Percentiles rank a stretch among this genome's conserved stretches.
Conservation (phyloP, 2,329 filamentous ascomycete species). For the Colletotrichum kahawae region DNA sequence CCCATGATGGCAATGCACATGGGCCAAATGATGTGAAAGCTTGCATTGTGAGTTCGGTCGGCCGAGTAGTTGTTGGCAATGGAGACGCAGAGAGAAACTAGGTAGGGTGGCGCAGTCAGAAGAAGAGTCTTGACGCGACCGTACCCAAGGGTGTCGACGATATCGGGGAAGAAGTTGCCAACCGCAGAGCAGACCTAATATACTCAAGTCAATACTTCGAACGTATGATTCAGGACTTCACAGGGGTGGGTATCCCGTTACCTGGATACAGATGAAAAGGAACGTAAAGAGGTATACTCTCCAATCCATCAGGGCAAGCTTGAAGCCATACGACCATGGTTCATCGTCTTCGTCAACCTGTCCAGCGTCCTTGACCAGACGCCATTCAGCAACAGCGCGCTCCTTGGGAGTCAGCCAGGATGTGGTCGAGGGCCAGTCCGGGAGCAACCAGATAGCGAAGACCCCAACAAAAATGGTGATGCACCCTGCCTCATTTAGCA, state of each 20-base stretch:
- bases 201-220: neutral
- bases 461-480: constrained; percentile 44
- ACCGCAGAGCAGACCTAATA: constrained; percentile 53
- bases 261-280: neutral
- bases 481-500: neutral
- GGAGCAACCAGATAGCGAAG: constrained; percentile 41
- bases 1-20: neutral
- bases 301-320: constrained; percentile 57
- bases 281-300: constrained; percentile 31
- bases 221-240: neutral
- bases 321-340: constrained; percentile 44
- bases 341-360: constrained; percentile 44
- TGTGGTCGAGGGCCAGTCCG: constrained; percentile 58
- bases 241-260: neutral
- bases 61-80: neutral
- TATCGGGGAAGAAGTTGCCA: constrained; percentile 69
- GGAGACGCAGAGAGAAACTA: neutral
- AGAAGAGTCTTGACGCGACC: constrained; percentile 58
- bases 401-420: constrained; percentile 55
- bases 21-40: neutral
- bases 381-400: constrained; percentile 56
- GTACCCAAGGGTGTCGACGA: constrained; percentile 65
- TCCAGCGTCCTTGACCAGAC: constrained; percentile 51
- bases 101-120: constrained; percentile 51
- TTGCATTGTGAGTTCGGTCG: neutral